Base-by-base conservation (phyloP, 257 asterid genomes). In the Lycium barbarum region DNA sequence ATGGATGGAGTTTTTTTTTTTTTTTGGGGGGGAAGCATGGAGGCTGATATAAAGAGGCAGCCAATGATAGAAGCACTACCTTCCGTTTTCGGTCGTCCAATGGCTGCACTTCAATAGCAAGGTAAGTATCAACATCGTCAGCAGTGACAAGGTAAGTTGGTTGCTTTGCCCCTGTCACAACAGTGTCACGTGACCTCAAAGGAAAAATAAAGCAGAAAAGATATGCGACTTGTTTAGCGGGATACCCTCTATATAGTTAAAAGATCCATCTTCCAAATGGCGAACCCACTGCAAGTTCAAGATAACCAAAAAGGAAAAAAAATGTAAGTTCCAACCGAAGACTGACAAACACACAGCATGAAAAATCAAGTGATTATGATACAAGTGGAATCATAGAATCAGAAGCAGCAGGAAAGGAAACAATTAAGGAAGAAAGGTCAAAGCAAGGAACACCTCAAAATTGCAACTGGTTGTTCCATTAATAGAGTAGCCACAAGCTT, bases 381-480 rank as follows among this genome's bases (percentile, higher is more conserved):
- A 72, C 70, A 83, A 85, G 22, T 53, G 80, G 76, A 22, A 84
- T 53, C 26, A 40, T 11, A 26, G 35, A 45, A 40, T 33, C 72
- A 55, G 14, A 61, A 85, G 35, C 74, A 59, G 36, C 49, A 33
- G 79, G 11, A 15, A 76, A 40, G 82, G 79, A n/a, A 76, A 73
- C 9, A 13, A 17, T 15, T 26, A 57, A 62, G 20, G 38, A 43
- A 61, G 43, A 61, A 66, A 82, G 20, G 38, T 55, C 26, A 66
- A 70, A 81, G 13, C 35, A 66, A 80, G 67, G 87, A 84, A 84
- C 83, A 97, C 99, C 97, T 95, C 99, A 87, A 97, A 97, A 88
- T 95, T 94, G 89, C 99, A 97, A 90, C 98, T 97, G 88, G 98
- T 95, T 68, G 99, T 97, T 89, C 99, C 99, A 91, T 97, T 93